Base-by-base conservation (phyloP, 2,329 filamentous ascomycete genomes). In the Sclerotiophoma versabilis region DNA sequence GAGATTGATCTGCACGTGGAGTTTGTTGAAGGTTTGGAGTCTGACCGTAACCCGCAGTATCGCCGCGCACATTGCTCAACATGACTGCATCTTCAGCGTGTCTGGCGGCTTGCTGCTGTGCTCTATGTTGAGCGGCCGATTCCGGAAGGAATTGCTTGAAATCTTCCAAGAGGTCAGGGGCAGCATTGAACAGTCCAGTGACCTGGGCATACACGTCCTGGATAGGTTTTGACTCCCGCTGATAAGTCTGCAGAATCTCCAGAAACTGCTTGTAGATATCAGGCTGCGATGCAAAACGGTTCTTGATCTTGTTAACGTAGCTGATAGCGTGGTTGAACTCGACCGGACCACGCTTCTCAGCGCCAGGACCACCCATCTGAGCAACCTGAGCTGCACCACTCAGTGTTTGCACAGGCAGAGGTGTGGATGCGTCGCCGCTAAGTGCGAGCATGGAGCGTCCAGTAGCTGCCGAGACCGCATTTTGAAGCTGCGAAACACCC, bases 271-370 rank as follows among this genome's bases (percentile, higher is more conserved):
- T 99, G 80, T 99, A 99, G 59, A 99, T 98, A 74, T 99, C 95
- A 6, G 95, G 95, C 62, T 96, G 93, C 69, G 93, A 89, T 66
- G 96, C 89, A 77, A 98, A 99, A 37, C 95, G 93, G 73, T 98
- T 99, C 92, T 99, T 99, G 69, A 99, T 99, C 79, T 99, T 99
- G 74, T 99, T 99, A 49, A 99, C 95, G 70, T 99, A 99, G 74
- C 93, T 98, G 60, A 99, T 99, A 0, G 95, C 95, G 77, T 99
- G 95, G 73, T 99, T 99, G 76, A 99, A 99, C 72, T 99, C 95
- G 15, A 99, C 95, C 1, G 95, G 95, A 0, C 93, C 93, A 50
- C 93, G 87, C 71, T 95, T 96, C 75, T 96, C 93, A 72, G 68
- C 66, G 46, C 75, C 76, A 50, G 80, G 77, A n/a, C 73, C 75